Evolutionary conservation across 2,329 filamentous ascomycete genomes (phyloP).

Genomic region (Phaeosphaeriaceae sp.): DNA sequence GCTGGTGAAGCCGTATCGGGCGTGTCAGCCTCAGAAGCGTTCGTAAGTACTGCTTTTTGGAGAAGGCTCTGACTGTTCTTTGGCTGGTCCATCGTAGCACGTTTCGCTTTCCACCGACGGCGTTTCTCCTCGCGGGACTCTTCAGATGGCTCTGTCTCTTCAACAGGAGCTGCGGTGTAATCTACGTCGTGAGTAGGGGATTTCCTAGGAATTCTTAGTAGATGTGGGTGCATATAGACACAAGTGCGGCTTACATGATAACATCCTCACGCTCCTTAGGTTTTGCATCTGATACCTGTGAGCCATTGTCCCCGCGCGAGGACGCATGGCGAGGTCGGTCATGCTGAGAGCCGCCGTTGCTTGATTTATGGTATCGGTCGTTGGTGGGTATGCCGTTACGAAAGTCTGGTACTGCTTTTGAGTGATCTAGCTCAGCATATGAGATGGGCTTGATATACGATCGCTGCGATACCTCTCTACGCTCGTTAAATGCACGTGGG

Average conservation of each 20-base stretch:
- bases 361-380: constrained; percentile 7
- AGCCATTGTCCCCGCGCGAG: constrained; percentile 8
- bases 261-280: constrained; percentile 17
- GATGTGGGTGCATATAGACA: neutral
- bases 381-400: constrained; percentile 18
- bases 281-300: constrained; percentile 1
- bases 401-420: constrained; percentile 47
- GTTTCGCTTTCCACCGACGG: constrained; percentile 42
- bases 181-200: constrained; percentile 25
- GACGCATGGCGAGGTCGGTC: constrained; percentile 7
- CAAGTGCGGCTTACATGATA: constrained; percentile 24
- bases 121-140: constrained; percentile 44
- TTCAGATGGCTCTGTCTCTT: constrained; percentile 35
- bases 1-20: constrained; percentile 55
- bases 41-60: constrained; percentile 72
- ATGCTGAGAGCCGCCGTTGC: constrained; percentile 3
- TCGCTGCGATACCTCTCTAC: constrained; percentile 14
- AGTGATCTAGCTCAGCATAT: constrained; percentile 48
- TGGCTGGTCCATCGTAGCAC: constrained; percentile 50
- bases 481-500: constrained; percentile 13
- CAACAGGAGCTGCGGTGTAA: constrained; percentile 19
- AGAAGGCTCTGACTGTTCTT: constrained; percentile 63
- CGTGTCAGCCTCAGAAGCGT: constrained; percentile 64
- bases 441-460: constrained; percentile 33
- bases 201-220: constrained; percentile 15